A percentile compares a stretch with the other conserved stretches of the same genome.
Conservation (phyloP, 1,284 basidiomycete species). For the Phlebopus sp. region DNA sequence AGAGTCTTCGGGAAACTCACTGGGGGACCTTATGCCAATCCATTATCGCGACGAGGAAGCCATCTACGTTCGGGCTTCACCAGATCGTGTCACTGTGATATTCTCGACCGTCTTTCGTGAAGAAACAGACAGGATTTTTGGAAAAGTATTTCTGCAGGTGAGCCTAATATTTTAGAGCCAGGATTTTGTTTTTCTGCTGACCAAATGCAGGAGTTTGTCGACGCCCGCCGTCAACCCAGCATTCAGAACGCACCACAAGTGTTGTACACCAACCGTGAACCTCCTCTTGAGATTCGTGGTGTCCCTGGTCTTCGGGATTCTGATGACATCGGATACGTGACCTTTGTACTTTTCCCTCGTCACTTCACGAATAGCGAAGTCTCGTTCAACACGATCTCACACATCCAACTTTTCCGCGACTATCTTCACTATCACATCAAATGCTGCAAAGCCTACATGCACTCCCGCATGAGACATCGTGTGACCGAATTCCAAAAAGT, state of each 20-base stretch:
- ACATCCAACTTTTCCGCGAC: slow-evolving; percentile 96
- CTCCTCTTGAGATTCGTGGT: slow-evolving; percentile 93
- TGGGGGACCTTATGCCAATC: slow-evolving; percentile 87
- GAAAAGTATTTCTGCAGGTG: slow-evolving; percentile 96
- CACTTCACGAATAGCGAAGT: slow-evolving; percentile 83
- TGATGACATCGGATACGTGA: slow-evolving; percentile 97
- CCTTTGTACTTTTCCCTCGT: slow-evolving; percentile 96
- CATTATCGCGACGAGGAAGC: slow-evolving; percentile 97
- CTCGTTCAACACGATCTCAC: slow-evolving; percentile 86
- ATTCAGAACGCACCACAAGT: slow-evolving; percentile 99
- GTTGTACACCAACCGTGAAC: slow-evolving; percentile 93
- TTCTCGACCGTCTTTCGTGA: slow-evolving; percentile 98
- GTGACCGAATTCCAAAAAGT: slow-evolving; percentile 98
- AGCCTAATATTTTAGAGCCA: too few relatives aligned
- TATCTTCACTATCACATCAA: slow-evolving; percentile 99
- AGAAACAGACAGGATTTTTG: slow-evolving; percentile 96
- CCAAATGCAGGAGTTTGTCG: slow-evolving; percentile 86
- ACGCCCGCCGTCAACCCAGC: slow-evolving; percentile 88
- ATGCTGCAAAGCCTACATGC: slow-evolving; percentile 99
- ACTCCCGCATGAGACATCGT: slow-evolving; percentile 93
- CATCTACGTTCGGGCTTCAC: slow-evolving; percentile 91
- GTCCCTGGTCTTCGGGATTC: slow-evolving; percentile 77
- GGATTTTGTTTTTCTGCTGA: slow-evolving; percentile 9
- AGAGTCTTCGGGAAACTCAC: slow-evolving; percentile 63
- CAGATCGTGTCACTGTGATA: slow-evolving; percentile 96